These are phyloP conservation scores for Platanus orientalis DNA, from an alignment of 164 flowering plant species.

Conservation along the genomic window DNA sequence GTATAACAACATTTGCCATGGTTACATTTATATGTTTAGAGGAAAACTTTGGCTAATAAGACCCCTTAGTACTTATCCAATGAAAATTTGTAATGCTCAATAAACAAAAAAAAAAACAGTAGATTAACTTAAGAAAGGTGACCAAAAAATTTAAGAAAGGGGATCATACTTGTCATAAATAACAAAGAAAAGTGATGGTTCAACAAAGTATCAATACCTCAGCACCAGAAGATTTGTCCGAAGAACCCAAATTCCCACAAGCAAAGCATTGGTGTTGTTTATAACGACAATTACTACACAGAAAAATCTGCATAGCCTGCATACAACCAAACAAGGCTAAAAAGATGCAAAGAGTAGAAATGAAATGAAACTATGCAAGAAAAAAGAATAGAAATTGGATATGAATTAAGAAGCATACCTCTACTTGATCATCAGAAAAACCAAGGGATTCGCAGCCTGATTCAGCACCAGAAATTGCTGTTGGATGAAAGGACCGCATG, in stretches of 20 bases:
- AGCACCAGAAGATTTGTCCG: constrained; percentile 52
- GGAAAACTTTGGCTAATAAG: no score
- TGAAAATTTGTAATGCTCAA: no score
- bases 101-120: no score
- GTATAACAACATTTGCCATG: no score
- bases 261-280: constrained; percentile 74
- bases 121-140: no score
- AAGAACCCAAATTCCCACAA: constrained; percentile 79
- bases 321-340: constrained; percentile 1
- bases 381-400: neutral
- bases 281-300: constrained; percentile 64
- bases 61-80: no score
- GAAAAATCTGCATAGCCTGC: constrained; percentile 53
- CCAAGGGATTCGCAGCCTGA: constrained; percentile 62
- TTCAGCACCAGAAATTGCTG: constrained; percentile 44
- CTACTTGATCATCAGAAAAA: constrained; percentile 39
- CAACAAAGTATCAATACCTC: constrained; percentile 42
- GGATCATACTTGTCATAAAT: no score
- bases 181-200: no score
- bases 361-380: neutral
- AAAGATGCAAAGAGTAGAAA: neutral
- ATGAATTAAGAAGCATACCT: constrained; percentile 35
- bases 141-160: no score
- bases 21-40: no score
- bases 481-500: constrained; percentile 83